Percentiles rank a stretch among this genome's conserved stretches.
Conservation (phyloP, 2,329 filamentous ascomycete species). For the Xylariaceae sp. region DNA sequence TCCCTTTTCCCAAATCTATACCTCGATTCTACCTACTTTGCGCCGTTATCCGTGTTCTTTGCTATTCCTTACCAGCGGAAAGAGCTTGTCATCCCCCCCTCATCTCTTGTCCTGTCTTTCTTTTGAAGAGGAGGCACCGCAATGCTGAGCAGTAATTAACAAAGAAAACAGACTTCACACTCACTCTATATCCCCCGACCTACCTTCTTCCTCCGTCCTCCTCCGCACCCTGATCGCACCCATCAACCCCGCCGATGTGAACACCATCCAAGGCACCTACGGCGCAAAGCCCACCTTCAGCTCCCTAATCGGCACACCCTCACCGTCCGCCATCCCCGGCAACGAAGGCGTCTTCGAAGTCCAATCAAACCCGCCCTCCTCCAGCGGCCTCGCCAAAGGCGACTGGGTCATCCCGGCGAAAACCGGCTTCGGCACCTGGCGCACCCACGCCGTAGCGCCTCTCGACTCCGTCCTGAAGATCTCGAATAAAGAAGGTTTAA, state of each 20-base stretch:
- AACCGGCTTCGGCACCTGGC: conserved; percentile 87
- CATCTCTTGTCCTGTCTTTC: too few relatives aligned
- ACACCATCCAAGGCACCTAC: conserved; percentile 96
- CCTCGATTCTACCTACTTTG: too few relatives aligned
- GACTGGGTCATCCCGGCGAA: conserved; percentile 91
- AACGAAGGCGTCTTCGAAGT: conserved; percentile 96
- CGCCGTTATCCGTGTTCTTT: too few relatives aligned
- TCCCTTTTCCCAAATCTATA: too few relatives aligned
- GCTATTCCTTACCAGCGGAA: neutral
- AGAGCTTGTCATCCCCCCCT: neutral
- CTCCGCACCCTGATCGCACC: conserved; percentile 84
- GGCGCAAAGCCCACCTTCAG: conserved; percentile 76
- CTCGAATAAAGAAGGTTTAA: conserved; percentile 60
- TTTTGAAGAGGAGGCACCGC: too few relatives aligned
- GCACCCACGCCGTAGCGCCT: conserved; percentile 74
- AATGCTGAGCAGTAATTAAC: neutral
- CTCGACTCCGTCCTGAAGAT: conserved; percentile 38
- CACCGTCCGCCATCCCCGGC: conserved; percentile 72
- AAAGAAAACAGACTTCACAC: conserved; percentile 52
- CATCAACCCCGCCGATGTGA: conserved; percentile 96
- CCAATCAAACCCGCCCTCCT: conserved; percentile 53
- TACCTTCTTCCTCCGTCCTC: conserved; percentile 61
- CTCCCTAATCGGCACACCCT: conserved; percentile 66
- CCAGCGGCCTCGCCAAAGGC: conserved; percentile 56
- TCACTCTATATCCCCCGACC: conserved; percentile 70